Percentiles rank a stretch among this genome's conserved stretches.
These are phyloP conservation scores for Botrytis porri DNA, from an alignment of 2,329 filamentous ascomycete genomes.

Conservation along the genomic window DNA sequence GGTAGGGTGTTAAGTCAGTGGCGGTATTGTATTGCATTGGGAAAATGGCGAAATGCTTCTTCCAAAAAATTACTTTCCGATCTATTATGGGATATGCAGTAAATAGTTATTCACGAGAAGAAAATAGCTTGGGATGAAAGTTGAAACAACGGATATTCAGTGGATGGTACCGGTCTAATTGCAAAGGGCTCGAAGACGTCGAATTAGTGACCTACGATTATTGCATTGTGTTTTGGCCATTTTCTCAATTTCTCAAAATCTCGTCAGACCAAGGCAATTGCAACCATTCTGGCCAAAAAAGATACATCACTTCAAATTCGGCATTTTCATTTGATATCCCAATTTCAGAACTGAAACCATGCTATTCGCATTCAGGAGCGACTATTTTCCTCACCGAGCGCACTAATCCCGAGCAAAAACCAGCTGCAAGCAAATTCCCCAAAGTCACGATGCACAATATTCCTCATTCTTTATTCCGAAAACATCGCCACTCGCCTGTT, in stretches of 20 bases:
- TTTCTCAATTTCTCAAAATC: accelerated
- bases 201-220: no score
- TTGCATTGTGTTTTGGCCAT: not conserved
- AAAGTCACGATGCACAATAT: not conserved
- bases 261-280: not conserved
- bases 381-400: no score
- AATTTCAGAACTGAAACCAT: not conserved
- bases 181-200: not conserved
- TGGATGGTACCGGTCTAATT: not conserved
- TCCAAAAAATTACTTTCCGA: not conserved
- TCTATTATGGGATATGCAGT: not conserved
- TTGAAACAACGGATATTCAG: not conserved
- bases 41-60: accelerated
- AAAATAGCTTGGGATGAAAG: not conserved
- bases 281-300: not conserved
- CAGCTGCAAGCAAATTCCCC: not conserved
- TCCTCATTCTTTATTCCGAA: conserved; percentile 4
- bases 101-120: not conserved
- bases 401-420: not conserved
- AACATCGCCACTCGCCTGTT: conserved; percentile 7
- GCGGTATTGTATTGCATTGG: not conserved
- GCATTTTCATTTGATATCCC: not conserved
- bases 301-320: not conserved
- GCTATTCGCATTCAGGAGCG: not conserved
- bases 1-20: not conserved